A percentile compares a stretch with the other conserved stretches of the same genome.
Conservation (phyloP, 306 rosid genomes). For the Pyrus communis region DNA sequence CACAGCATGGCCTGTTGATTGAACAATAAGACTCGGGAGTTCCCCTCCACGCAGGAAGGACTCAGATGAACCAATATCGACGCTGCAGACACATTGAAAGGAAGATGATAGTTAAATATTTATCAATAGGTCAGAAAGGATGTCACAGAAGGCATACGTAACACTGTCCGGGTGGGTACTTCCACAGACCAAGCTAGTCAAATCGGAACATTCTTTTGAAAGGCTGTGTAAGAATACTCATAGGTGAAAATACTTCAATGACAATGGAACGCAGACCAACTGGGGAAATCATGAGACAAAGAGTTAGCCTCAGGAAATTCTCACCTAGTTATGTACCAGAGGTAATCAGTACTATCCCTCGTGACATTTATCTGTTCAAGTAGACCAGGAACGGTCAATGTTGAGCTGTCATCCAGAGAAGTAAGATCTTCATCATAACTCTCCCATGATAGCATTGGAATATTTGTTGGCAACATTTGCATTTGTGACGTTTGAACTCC, state of each 20-base stretch:
- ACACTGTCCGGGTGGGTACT: not conserved
- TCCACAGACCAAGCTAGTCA: not conserved
- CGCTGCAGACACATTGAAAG: conserved; percentile 41
- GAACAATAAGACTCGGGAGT: conserved; percentile 77
- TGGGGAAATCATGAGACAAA: not conserved
- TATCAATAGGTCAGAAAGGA: not conserved
- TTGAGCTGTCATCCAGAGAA: conserved; percentile 59
- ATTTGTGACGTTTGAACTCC: conserved; percentile 97
- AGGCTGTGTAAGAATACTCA: not conserved
- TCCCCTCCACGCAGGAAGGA: conserved; percentile 80
- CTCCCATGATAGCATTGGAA: conserved; percentile 72
- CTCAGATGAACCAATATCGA: conserved; percentile 69
- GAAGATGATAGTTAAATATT: not conserved
- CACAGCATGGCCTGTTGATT: conserved; percentile 92
- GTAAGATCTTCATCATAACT: conserved; percentile 72
- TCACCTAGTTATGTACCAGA: conserved; percentile 94
- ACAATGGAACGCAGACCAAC: not conserved
- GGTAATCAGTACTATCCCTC: conserved; percentile 83
- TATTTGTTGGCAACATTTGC: conserved; percentile 83
- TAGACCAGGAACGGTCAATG: conserved; percentile 75
- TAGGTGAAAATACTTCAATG: not conserved
- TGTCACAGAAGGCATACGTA: not conserved
- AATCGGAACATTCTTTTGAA: not conserved
- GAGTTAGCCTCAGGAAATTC: conserved; percentile 13
- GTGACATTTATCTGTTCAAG: conserved; percentile 95